Evolutionary conservation across 306 rosid species (phyloP), one percentile per base, ranked within the genome.

Genomic region (Fragaria nilgerrensis): DNA sequence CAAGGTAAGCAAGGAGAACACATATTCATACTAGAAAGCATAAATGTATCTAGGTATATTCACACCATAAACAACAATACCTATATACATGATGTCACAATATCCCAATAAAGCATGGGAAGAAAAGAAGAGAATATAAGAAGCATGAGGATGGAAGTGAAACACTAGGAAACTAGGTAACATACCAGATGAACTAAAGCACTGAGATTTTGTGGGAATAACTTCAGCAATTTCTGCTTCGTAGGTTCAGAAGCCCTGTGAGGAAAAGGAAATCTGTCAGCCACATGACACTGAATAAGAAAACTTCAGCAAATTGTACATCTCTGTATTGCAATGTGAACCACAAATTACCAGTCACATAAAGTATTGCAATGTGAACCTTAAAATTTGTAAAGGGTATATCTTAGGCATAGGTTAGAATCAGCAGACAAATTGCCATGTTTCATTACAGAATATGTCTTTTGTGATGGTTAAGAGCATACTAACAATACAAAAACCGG

Each of bases 171-270:
- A 82, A 81, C 29, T 34, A 61, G 81, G 75, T 27, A 45, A 53
- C 93, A 80, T 88, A 92, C 93, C 88, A 92, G 53, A 77, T 92
- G 96, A 79, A 91, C 97, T 75, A 90, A 67, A 20, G 90, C 96
- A 5, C 87, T 92, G 78, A 92, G 85, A 79, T 87, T 85, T 66
- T 87, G 90, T 20, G 97, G 96, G 44, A 92, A 77, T 27, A 85
- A 77, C 69, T 73, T 73, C 52, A 92, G 83, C 82, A 90, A 69
- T 78, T 80, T 86, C 79, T 82, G 93, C 86, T 92, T 92, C 23
- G 88, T 73, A 49, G 97, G 96, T 76, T 92, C 96, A 78, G 97
- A 88, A 56, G 96, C 96, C 82, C 93, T 90, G 92, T 27, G 45
- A 77, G 74, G 66, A 78, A 72, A 67, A 77, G 41, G 13, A 56